These are phyloP conservation scores for Leccinum fibrillosum DNA, from an alignment of 768 basidiomycete genomes.

Conservation along the genomic window DNA sequence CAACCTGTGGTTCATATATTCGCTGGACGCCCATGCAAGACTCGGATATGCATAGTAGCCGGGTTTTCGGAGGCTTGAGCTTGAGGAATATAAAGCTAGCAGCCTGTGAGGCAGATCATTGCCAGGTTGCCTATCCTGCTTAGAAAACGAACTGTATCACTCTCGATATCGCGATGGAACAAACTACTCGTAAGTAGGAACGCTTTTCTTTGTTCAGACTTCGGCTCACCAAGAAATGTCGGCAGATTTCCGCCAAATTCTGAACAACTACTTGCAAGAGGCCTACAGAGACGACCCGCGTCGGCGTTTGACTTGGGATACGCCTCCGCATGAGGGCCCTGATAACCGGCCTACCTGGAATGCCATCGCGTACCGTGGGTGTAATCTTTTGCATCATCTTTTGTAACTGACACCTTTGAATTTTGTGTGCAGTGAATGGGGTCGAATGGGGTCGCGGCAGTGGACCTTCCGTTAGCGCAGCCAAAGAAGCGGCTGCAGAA, in stretches of 20 bases:
- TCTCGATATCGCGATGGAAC: conserved; percentile 3
- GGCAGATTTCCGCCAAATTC: conserved; percentile 19
- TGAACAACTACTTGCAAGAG: conserved; percentile 24
- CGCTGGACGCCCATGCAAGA: neutral
- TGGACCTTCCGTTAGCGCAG: conserved; percentile 14
- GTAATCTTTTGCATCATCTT: neutral
- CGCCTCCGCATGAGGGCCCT: conserved; percentile 9
- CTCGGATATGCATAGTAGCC: conserved; percentile 11
- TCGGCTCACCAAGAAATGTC: neutral
- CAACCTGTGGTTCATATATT: conserved; percentile 24
- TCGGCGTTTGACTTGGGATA: conserved; percentile 19
- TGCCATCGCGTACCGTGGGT: conserved; percentile 22
- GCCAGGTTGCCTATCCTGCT: neutral
- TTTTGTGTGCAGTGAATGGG: conserved; percentile 11
- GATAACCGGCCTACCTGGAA: conserved; percentile 23
- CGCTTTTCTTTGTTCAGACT: neutral
- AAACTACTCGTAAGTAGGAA: conserved; percentile 10
- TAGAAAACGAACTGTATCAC: neutral
- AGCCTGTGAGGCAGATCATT: neutral
- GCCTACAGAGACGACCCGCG: conserved; percentile 12
- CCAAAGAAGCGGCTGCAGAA: conserved; percentile 23
- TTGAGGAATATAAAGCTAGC: conserved; percentile 15
- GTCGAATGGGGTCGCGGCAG: conserved; percentile 23
- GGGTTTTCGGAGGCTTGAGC: neutral
- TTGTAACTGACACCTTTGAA: neutral